Evolutionary conservation across 805 yeast species (phyloP).

Genomic region (Suhomyces sp.): DNA sequence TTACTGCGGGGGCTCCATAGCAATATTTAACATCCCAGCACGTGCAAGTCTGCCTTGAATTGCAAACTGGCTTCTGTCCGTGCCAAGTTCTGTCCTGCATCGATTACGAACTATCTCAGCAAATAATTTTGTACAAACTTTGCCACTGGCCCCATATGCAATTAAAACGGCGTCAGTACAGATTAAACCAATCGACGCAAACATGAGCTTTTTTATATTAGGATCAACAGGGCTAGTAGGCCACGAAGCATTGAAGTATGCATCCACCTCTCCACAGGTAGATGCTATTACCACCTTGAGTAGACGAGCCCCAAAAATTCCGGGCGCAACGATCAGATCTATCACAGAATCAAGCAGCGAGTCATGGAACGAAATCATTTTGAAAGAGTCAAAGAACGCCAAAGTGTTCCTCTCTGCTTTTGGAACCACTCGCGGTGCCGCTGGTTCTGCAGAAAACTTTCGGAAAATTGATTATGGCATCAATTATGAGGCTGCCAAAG

Average conservation of each 20-base stretch:
- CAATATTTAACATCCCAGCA: background rate
- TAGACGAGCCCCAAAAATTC: slow-evolving; percentile 43
- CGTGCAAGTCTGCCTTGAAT: background rate
- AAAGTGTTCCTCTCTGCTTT: slow-evolving; percentile 59
- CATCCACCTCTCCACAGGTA: slow-evolving; percentile 35
- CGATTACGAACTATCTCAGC: background rate
- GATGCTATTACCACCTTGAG: slow-evolving; percentile 47
- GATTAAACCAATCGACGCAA: background rate
- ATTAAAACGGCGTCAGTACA: background rate
- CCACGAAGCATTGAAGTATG: slow-evolving; percentile 47
- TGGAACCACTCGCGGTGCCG: slow-evolving; percentile 72
- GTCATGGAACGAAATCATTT: slow-evolving; percentile 49
- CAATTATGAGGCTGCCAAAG: slow-evolving; percentile 64
- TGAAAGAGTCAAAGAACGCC: slow-evolving; percentile 27
- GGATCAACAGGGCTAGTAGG: slow-evolving; percentile 88
- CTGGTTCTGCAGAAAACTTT: slow-evolving; percentile 72
- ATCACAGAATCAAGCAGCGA: slow-evolving; percentile 45
- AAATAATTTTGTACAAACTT: background rate
- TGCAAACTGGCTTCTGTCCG: background rate
- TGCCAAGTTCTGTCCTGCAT: background rate
- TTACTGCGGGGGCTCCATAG: background rate
- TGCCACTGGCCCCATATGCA: background rate
- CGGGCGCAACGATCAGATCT: slow-evolving; percentile 31
- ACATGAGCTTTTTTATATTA: slow-evolving; percentile 26
- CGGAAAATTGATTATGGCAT: slow-evolving; percentile 71